Evolutionary conservation across 2,329 filamentous ascomycete species (phyloP).

Genomic region (Clonostachys chloroleuca): DNA sequence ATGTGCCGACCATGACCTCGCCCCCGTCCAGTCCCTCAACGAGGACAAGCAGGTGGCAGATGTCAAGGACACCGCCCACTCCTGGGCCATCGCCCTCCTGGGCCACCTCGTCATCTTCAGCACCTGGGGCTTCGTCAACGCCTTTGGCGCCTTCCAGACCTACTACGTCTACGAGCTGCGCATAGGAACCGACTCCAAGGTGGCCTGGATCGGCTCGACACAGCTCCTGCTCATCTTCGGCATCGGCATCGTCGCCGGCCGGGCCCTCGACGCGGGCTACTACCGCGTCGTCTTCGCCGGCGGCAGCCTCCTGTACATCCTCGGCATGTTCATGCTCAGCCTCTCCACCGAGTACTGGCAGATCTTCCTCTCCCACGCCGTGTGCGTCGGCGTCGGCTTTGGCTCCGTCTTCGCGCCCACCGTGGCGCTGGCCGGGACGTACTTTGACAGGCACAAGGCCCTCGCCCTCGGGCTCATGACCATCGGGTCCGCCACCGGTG

Average conservation of each 20-base stretch:
- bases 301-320: conserved; percentile 51
- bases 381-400: conserved; percentile 28
- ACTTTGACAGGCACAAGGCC: conserved; percentile 22
- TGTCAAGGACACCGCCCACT: no score
- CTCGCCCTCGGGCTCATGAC: conserved; percentile 25
- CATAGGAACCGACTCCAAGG: conserved; percentile 42
- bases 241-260: conserved; percentile 53
- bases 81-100: conserved; percentile 15
- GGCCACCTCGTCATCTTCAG: conserved; percentile 35
- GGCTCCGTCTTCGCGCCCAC: conserved; percentile 22
- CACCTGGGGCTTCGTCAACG: conserved; percentile 39
- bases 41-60: no score
- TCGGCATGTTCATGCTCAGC: conserved; percentile 60
- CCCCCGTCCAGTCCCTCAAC: no score
- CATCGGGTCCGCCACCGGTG: conserved; percentile 18
- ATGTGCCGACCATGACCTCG: no score
- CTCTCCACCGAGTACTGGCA: conserved; percentile 37
- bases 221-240: conserved; percentile 51
- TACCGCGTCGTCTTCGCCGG: conserved; percentile 47
- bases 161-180: conserved; percentile 48
- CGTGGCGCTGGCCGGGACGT: conserved; percentile 17
- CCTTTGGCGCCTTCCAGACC: conserved; percentile 49
- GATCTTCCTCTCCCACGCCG: conserved; percentile 29
- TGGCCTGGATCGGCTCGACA: conserved; percentile 57
- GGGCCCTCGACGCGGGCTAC: conserved; percentile 58